Percentiles rank a stretch among this genome's conserved stretches.
Conservation (phyloP, 2,329 filamentous ascomycete genomes). For the Nothophoma quercina region DNA sequence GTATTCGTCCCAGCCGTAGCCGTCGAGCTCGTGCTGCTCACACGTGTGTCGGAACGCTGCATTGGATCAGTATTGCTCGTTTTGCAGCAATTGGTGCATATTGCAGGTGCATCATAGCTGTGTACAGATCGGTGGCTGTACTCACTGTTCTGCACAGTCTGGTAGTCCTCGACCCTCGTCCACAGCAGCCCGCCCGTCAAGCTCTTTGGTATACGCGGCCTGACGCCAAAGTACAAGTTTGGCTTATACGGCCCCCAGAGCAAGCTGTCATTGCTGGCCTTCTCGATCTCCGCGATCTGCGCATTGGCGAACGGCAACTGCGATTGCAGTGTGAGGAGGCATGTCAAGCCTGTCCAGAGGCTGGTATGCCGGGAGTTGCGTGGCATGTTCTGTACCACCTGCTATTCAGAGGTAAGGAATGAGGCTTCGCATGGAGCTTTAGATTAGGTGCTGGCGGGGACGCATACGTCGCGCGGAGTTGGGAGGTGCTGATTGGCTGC, state of each 20-base stretch:
- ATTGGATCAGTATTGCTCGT: conserved; percentile 18
- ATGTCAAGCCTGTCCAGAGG: conserved; percentile 31
- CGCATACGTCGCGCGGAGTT: conserved; percentile 32
- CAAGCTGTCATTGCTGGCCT: conserved; percentile 77
- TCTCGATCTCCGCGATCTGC: conserved; percentile 49
- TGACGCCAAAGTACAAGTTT: conserved; percentile 92
- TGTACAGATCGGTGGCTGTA: conserved; percentile 17
- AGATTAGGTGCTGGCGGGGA: conserved; percentile 13
- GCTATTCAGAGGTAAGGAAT: conserved; percentile 20
- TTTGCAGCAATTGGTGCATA: conserved; percentile 16
- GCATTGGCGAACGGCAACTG: conserved; percentile 30
- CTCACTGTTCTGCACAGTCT: conserved; percentile 77
- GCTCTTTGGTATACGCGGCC: conserved; percentile 81
- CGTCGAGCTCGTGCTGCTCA: conserved; percentile 93
- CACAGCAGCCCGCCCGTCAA: conserved; percentile 86
- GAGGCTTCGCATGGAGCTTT: conserved; percentile 26
- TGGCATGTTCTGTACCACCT: conserved; percentile 30
- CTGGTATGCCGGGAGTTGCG: conserved; percentile 31
- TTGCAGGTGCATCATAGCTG: not conserved
- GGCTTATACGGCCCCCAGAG: conserved; percentile 96
- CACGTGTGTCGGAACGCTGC: conserved; percentile 90
- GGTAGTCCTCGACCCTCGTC: conserved; percentile 82
- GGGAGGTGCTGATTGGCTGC: conserved; percentile 27
- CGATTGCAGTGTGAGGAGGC: conserved; percentile 35
- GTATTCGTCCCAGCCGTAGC: conserved; percentile 98